These are phyloP conservation scores for Botrytis tulipae DNA, from an alignment of 2,329 filamentous ascomycete species.

Conservation along the genomic window DNA sequence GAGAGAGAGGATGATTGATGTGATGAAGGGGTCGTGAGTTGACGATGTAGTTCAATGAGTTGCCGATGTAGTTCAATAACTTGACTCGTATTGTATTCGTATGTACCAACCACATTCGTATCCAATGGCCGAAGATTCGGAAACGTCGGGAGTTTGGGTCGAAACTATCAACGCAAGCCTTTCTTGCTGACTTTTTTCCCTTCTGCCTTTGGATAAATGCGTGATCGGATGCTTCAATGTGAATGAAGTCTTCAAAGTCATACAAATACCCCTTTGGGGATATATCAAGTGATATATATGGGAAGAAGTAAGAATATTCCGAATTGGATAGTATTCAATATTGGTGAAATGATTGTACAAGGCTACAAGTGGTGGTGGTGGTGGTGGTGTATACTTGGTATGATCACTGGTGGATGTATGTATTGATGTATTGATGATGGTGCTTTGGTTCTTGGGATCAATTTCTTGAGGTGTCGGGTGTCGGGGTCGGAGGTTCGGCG, in stretches of 20 bases:
- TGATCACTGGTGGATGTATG: too few species aligned
- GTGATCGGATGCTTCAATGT: not conserved
- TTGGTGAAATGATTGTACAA: not conserved
- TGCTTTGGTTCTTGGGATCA: not conserved
- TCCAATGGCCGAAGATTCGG: not conserved
- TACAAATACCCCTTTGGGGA: not conserved
- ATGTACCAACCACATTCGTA: not conserved
- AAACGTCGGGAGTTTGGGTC: not conserved
- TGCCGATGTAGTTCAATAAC: not conserved
- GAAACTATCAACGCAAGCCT: not conserved
- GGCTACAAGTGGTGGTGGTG: not conserved
- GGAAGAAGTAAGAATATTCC: not conserved
- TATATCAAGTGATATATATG: not conserved
- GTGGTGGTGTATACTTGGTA: not conserved
- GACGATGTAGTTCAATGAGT: not conserved
- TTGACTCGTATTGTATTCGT: not conserved
- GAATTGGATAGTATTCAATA: too few species aligned
- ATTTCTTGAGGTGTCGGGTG: not conserved
- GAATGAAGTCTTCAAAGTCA: not conserved
- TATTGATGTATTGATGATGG: not conserved
- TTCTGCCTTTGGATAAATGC: too few species aligned
- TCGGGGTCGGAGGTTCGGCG: not conserved
- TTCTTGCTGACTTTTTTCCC: not conserved
- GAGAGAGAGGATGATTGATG: constrained; percentile 9
- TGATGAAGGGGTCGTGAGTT: constrained; percentile 39